Conservation (phyloP, 805 yeast genomes). For the Wickerhamiella alocasiicola region DNA sequence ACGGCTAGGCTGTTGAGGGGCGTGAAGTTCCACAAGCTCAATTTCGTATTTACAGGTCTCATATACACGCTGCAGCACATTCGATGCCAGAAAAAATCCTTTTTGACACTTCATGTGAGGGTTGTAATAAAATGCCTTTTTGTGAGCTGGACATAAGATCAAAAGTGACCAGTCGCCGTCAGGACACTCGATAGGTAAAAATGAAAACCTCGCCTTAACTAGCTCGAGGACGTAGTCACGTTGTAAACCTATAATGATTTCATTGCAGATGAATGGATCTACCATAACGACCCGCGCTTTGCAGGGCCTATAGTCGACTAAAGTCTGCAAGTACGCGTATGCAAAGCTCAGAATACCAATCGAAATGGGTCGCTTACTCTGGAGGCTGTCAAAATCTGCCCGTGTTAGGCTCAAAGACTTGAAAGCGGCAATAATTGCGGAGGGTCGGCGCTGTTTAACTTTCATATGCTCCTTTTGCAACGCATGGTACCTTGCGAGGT, state of each 20-base stretch:
- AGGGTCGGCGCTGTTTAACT: background rate
- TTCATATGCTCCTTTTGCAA: background rate
- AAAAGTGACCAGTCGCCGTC: constrained; percentile 24
- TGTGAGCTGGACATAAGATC: constrained; percentile 4
- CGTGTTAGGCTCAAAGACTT: background rate
- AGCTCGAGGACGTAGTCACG: background rate
- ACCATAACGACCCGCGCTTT: constrained; percentile 1
- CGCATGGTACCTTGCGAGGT: constrained; percentile 1
- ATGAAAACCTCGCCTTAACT: constrained; percentile 32
- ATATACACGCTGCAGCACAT: background rate
- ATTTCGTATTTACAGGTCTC: background rate
- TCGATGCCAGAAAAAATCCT: background rate
- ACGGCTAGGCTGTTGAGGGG: constrained; percentile 38
- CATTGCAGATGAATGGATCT: background rate
- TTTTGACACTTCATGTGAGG: constrained; percentile 3
- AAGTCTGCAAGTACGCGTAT: constrained; percentile 41
- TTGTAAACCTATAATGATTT: background rate
- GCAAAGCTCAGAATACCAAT: constrained; percentile 56
- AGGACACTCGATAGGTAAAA: constrained; percentile 53
- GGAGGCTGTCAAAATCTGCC: constrained; percentile 41
- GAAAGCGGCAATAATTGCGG: constrained; percentile 3
- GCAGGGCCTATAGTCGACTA: constrained; percentile 12
- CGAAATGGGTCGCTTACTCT: constrained; percentile 60
- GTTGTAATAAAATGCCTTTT: constrained; percentile 9
- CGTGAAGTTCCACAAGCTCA: constrained; percentile 28